Percentiles rank a stretch among this genome's conserved stretches.
Conservation (phyloP, 306 rosid species). For the Pterocarpus santalinus region DNA sequence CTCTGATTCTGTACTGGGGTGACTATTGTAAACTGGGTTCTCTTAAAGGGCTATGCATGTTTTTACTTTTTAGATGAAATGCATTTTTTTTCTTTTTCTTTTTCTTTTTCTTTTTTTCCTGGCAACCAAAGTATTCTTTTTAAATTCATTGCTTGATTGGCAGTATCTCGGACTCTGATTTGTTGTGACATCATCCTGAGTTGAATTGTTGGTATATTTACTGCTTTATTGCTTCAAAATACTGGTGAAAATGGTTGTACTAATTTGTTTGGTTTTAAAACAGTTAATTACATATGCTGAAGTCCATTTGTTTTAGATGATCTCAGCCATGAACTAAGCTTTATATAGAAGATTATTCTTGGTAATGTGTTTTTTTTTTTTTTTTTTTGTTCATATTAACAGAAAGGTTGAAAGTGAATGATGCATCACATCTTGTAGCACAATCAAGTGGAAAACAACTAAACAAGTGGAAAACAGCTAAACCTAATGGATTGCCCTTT, state of each 20-base stretch:
- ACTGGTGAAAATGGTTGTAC: neutral
- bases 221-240: neutral
- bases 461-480: neutral
- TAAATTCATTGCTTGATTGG: neutral
- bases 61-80: neutral
- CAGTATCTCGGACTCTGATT: neutral
- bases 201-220: neutral
- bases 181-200: neutral
- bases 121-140: neutral
- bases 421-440: neutral
- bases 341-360: neutral
- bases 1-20: neutral
- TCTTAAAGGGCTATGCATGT: neutral
- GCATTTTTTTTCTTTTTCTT: neutral
- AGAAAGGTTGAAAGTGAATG: neutral
- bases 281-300: neutral
- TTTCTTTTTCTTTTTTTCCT: too few relatives aligned
- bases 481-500: neutral
- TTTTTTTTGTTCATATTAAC: neutral
- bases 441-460: neutral
- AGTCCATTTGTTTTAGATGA: neutral
- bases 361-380: neutral
- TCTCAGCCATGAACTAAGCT: neutral
- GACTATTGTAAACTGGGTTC: neutral
- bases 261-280: neutral